Evolutionary conservation across 495 filamentous ascomycete genomes (phyloP), one percentile per base, ranked within the genome.

Genomic region (Arthonia radiata): DNA sequence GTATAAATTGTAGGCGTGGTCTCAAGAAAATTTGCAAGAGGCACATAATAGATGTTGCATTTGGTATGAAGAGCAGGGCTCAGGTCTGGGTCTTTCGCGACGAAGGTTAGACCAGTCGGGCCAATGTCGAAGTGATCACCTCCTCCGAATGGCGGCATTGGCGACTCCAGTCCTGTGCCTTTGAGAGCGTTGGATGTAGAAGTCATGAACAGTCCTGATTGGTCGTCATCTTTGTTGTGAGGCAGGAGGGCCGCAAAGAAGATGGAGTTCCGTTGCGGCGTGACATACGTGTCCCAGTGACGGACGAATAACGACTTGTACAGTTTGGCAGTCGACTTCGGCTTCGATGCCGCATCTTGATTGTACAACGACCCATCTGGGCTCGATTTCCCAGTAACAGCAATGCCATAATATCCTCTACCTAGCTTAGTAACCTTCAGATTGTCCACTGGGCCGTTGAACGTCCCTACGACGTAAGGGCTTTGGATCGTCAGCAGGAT

Each of bases 1-100:
- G 56, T 52, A 16, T 37, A 65, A 9, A 50, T 54, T 42, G 53
- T 57, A 5, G 39, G 32, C 18, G 19, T 23, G 7, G 32, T 27
- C 2, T 27, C 11, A 3, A 13, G 3, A 0, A 28, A 21, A 10
- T 37, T 23, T 48, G 49, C 47, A 7, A 86, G 56, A 2, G 71
- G 61, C 4, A 79, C 58, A 34, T 68, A 70, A 43, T 78, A 81
- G 15, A 79, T 49, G 29, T 76, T 67, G 18, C 70, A 71, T 34
- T 80, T 74, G 3, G 83, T 93, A 48, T 86, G 70, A 8, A 65
- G 57, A 0, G 83, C 82, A 3, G 70, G 67, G 35, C 78, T 66
- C 3, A 86, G 40, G 4, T 59, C 56, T 0, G 81, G 82, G 38
- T 89, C 80, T 37, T 79, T 89, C 0, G 81, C 67, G 16, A 89